Evolutionary conservation across 768 basidiomycete genomes (phyloP).

Genomic region (Wakefieldia striispora): DNA sequence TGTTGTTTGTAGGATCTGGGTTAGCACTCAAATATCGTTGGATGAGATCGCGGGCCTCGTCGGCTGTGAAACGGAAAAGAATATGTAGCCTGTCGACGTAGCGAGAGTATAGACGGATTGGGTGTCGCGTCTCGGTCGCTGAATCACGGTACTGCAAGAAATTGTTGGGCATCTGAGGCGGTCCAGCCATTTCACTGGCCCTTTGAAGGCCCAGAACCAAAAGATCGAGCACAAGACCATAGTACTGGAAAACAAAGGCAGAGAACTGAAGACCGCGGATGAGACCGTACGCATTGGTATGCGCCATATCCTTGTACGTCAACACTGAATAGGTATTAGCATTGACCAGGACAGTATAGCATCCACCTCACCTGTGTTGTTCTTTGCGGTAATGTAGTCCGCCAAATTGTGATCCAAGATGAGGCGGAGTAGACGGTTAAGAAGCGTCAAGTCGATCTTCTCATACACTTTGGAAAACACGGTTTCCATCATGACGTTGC

Average conservation of each 20-base stretch:
- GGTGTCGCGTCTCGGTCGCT: slow-evolving; percentile 92
- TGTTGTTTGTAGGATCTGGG: slow-evolving; percentile 98
- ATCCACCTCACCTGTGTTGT: slow-evolving; percentile 69
- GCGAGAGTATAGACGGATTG: slow-evolving; percentile 96
- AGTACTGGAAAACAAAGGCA: slow-evolving; percentile 98
- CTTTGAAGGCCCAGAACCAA: slow-evolving; percentile 96
- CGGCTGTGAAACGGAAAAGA: slow-evolving; percentile 95
- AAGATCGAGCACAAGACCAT: slow-evolving; percentile 92
- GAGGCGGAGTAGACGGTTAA: slow-evolving; percentile 92
- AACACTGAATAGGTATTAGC: slow-evolving; percentile 42
- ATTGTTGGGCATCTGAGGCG: slow-evolving; percentile 96
- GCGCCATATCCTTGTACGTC: slow-evolving; percentile 98
- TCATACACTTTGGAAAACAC: slow-evolving; percentile 97
- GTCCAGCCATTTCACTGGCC: slow-evolving; percentile 98
- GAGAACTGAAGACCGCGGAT: slow-evolving; percentile 99
- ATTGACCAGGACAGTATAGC: neutral
- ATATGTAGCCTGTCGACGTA: slow-evolving; percentile 96
- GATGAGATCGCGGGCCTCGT: slow-evolving; percentile 95
- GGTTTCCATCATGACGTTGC: slow-evolving; percentile 98
- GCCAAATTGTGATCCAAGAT: slow-evolving; percentile 99
- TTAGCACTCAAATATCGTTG: slow-evolving; percentile 97
- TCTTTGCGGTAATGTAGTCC: slow-evolving; percentile 99
- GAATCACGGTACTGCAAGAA: slow-evolving; percentile 97
- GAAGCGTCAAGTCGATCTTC: slow-evolving; percentile 95
- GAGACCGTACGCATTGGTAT: slow-evolving; percentile 95